Percentiles rank a stretch among this genome's conserved stretches.
These are phyloP conservation scores for Saksenaea oblongispora DNA, from an alignment of 371 early-diverging fungal species.

Conservation along the genomic window DNA sequence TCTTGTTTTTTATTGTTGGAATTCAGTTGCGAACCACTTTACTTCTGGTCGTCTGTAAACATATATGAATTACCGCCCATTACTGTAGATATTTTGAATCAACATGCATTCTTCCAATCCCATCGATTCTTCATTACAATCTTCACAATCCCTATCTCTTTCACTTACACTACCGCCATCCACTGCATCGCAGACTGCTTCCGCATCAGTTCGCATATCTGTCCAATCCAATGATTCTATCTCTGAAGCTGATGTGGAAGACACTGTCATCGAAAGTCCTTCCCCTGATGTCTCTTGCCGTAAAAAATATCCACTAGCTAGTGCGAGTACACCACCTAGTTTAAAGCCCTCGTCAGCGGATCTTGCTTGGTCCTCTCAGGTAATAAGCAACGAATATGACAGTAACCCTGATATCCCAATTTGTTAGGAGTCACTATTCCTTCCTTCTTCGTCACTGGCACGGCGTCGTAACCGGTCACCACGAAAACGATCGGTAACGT, in stretches of 20 bases:
- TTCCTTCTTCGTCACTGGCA: background rate
- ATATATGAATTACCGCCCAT: background rate
- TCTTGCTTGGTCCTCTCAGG: background rate
- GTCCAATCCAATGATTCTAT: background rate
- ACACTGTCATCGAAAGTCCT: background rate
- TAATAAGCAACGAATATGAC: slow-evolving; percentile 10
- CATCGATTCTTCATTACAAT: background rate
- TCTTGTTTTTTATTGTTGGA: too few relatives aligned
- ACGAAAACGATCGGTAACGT: slow-evolving; percentile 6
- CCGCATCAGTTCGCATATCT: background rate
- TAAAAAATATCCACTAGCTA: slow-evolving; percentile 13
- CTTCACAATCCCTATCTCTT: background rate
- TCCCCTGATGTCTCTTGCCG: background rate
- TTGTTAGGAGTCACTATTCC: slow-evolving; percentile 2
- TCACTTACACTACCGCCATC: slow-evolving; percentile 1
- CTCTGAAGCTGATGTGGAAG: background rate
- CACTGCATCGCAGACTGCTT: background rate
- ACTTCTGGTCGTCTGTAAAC: background rate
- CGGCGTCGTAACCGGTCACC: background rate
- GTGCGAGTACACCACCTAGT: slow-evolving; percentile 23
- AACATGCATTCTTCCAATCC: slow-evolving; percentile 1
- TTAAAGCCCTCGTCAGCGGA: slow-evolving; percentile 10
- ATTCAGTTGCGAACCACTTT: background rate
- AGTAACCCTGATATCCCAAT: background rate
- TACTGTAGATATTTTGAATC: slow-evolving; percentile 1